Conservation (phyloP, 2,329 filamentous ascomycete genomes). For the Venturiaceae sp. region DNA sequence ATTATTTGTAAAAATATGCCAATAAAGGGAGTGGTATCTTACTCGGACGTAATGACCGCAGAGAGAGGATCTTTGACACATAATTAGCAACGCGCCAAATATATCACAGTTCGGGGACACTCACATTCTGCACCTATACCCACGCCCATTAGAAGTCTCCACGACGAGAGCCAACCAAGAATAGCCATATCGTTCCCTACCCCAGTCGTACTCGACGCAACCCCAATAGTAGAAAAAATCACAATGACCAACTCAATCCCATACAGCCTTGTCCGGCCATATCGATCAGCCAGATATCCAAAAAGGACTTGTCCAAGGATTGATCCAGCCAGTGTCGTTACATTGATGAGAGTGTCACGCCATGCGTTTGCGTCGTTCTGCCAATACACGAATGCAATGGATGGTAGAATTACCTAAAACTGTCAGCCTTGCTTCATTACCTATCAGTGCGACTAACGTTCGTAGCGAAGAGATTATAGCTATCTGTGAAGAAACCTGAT, state of each 20-base stretch:
- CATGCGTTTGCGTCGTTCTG: neutral
- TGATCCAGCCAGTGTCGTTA: slow-evolving; percentile 35
- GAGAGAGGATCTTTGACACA: too few relatives aligned
- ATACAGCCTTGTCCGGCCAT: slow-evolving; percentile 41
- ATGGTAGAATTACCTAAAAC: too few relatives aligned
- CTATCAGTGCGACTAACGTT: too few relatives aligned
- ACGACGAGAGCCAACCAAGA: slow-evolving; percentile 27
- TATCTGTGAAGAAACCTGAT: slow-evolving; percentile 40
- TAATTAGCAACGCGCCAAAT: too few relatives aligned
- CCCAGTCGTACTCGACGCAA: slow-evolving; percentile 35
- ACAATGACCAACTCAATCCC: slow-evolving; percentile 38
- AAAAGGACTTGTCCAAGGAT: slow-evolving; percentile 37
- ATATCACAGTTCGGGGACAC: too few relatives aligned
- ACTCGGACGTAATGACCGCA: too few relatives aligned
- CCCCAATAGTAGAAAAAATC: slow-evolving; percentile 35
- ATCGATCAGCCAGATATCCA: slow-evolving; percentile 36
- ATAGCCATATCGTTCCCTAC: slow-evolving; percentile 8
- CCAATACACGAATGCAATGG: slow-evolving; percentile 40
- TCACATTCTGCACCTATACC: slow-evolving; percentile 58
- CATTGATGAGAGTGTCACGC: slow-evolving; percentile 32
- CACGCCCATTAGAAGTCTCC: slow-evolving; percentile 32
- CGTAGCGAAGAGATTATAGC: slow-evolving; percentile 36
- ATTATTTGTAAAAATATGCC: too few relatives aligned
- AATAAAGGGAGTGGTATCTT: too few relatives aligned
- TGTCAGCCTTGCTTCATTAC: slow-evolving; percentile 29